Evolutionary conservation across 1,284 basidiomycete genomes (phyloP), one percentile per base, ranked within the genome.

Genomic region (Moesziomyces sp.): DNA sequence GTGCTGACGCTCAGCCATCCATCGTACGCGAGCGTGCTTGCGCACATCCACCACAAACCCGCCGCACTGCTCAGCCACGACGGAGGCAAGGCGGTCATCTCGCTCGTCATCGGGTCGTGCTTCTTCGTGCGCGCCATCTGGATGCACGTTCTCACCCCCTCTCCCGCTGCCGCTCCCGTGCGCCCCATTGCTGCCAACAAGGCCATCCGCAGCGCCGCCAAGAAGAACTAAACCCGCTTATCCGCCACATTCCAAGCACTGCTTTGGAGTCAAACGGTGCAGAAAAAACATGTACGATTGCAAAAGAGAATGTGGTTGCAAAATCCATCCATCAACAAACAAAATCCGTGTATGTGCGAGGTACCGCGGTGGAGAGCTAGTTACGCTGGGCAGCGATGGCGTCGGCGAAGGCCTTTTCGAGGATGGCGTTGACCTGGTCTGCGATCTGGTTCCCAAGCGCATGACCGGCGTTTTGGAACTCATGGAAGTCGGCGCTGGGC

Each of bases 381-480:
- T 40, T 40, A 16, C 38, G 38, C n/a, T 33, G 30, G 30, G 30
- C 30, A 4, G 43, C 49, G 28, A 38, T 47, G 3, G 58, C 72
- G 38, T 74, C 52, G 0, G 43, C 51, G 43, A 74, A 55, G 14
- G 63, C 50, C 19, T 46, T 47, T n/a, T 60, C 59, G 26, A 79
- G 52, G 42, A 76, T 62, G 28, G 18, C 40, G 52, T 79, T 79
- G n/a, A 80, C 67, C 43, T 54, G 43, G 1, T 66, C 66, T 3
- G 68, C 63, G 43, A 67, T 75, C 81, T 93, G 92, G 7, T 85
- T 77, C 47, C 89, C 86, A 23, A 93, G 80, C 2, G 86, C 91
- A 83, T 93, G 93, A 0, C 92, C 93, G 0, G 89, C 89, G 3
- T 85, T 85, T 50, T 88, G 81, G 88, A 90, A 92, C 56, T 88